These are phyloP conservation scores for Diplodia scrobiculata DNA, from an alignment of 2,329 filamentous ascomycete species.

Conservation along the genomic window DNA sequence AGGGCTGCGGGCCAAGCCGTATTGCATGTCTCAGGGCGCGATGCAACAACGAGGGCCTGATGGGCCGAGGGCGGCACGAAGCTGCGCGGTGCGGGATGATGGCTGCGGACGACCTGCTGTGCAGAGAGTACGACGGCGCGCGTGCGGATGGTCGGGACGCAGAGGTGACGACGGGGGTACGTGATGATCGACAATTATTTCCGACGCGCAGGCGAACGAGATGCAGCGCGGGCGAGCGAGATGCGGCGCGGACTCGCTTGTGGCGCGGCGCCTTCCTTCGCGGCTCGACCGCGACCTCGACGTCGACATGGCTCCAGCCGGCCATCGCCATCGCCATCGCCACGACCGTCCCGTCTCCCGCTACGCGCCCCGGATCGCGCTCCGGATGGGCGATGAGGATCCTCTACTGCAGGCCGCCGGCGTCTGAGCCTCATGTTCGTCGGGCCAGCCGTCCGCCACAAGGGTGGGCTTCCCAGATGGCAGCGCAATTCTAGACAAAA, in stretches of 20 bases:
- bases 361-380: background rate
- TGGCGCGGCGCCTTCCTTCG: background rate
- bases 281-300: background rate
- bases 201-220: background rate
- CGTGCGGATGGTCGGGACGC: background rate
- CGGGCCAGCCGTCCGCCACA: background rate
- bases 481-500: background rate
- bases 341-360: background rate
- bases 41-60: background rate
- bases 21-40: slow-evolving; percentile 5
- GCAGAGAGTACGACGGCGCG: background rate
- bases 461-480: background rate
- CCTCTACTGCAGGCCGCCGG: background rate
- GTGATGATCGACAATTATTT: background rate
- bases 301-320: background rate
- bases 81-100: no score
- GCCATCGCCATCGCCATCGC: background rate
- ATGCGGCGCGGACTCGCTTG: background rate
- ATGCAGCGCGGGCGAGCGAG: background rate
- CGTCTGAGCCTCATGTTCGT: background rate
- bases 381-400: background rate
- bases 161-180: background rate
- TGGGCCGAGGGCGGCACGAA: background rate
- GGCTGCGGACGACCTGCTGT: no score
- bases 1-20: slow-evolving; percentile 1